These are phyloP conservation scores for Lactifluus volemus DNA, from an alignment of 768 basidiomycete genomes.

Conservation along the genomic window DNA sequence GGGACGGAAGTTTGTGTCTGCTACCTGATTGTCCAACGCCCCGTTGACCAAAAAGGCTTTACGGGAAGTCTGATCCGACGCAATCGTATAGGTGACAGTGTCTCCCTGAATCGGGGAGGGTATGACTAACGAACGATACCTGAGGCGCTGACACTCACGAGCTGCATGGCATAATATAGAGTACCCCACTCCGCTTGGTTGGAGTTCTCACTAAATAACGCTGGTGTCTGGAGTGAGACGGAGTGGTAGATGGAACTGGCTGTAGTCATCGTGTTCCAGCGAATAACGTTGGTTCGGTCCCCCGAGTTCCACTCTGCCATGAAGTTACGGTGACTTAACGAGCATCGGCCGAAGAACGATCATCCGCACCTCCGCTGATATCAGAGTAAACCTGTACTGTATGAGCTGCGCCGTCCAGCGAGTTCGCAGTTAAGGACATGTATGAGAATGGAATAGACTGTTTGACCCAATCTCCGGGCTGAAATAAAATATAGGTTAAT, in stretches of 20 bases:
- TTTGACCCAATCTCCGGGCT: conserved; percentile 31
- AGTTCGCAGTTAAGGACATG: conserved; percentile 25
- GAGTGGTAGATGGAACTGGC: conserved; percentile 14
- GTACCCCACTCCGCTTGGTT: conserved; percentile 20
- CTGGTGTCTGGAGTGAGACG: not conserved
- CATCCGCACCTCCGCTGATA: conserved; percentile 28
- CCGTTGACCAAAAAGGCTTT: conserved; percentile 19
- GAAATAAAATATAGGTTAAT: not conserved
- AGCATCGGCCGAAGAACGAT: not conserved
- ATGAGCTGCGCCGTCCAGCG: conserved; percentile 29
- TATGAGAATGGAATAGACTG: conserved; percentile 36
- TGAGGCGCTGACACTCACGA: conserved; percentile 1
- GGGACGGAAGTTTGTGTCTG: conserved; percentile 1
- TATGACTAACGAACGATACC: not conserved
- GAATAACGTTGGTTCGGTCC: not conserved
- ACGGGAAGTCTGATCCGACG: conserved; percentile 9
- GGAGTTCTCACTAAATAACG: conserved; percentile 5
- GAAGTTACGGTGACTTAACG: not conserved
- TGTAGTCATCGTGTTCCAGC: conserved; percentile 1
- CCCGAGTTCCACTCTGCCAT: conserved; percentile 22
- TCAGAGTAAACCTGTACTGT: conserved; percentile 32
- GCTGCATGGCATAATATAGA: conserved; percentile 15
- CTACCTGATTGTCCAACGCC: conserved; percentile 5
- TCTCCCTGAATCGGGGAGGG: conserved; percentile 1
- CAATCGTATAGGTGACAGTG: conserved; percentile 16